These are phyloP conservation scores for Podaxis sp. DNA, from an alignment of 768 basidiomycete genomes.

Conservation along the genomic window DNA sequence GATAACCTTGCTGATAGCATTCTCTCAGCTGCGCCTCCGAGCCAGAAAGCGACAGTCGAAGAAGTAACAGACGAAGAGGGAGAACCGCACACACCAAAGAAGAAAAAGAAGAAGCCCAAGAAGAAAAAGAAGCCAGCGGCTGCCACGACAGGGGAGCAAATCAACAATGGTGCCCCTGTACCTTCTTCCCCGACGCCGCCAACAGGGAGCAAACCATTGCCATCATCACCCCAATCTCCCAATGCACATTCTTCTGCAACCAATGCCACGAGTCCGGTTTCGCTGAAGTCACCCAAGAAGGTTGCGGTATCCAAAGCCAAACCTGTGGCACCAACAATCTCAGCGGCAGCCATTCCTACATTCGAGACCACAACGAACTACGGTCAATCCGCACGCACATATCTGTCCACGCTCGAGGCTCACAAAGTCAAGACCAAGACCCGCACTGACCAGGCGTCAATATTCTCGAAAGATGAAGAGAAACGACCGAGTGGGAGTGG, in stretches of 20 bases:
- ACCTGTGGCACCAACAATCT: constrained; percentile 26
- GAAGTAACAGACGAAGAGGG: constrained; percentile 72
- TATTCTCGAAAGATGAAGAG: constrained; percentile 43
- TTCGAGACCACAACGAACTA: constrained; percentile 42
- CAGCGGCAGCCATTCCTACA: constrained; percentile 33
- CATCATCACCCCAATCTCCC: constrained; percentile 8
- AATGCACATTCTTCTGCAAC: constrained; percentile 14
- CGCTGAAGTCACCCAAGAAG: constrained; percentile 21
- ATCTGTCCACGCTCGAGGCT: constrained; percentile 48
- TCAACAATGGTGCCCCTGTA: constrained; percentile 19
- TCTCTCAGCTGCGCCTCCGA: constrained; percentile 23
- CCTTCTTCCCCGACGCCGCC: constrained; percentile 21
- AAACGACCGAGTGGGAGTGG: constrained; percentile 34
- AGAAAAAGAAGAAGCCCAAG: constrained; percentile 76
- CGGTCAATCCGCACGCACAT: constrained; percentile 71
- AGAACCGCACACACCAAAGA: constrained; percentile 34
- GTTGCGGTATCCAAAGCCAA: constrained; percentile 15
- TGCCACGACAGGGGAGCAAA: constrained; percentile 21
- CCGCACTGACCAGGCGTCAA: constrained; percentile 54
- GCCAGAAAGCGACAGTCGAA: constrained; percentile 56
- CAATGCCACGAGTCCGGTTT: background rate
- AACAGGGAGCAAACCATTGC: background rate
- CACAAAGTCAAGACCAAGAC: constrained; percentile 71
- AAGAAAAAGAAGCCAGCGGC: constrained; percentile 68
- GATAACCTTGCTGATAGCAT: constrained; percentile 7